Base-by-base conservation (phyloP, 495 filamentous ascomycete genomes). In the Lasiosphaeria ovina region DNA sequence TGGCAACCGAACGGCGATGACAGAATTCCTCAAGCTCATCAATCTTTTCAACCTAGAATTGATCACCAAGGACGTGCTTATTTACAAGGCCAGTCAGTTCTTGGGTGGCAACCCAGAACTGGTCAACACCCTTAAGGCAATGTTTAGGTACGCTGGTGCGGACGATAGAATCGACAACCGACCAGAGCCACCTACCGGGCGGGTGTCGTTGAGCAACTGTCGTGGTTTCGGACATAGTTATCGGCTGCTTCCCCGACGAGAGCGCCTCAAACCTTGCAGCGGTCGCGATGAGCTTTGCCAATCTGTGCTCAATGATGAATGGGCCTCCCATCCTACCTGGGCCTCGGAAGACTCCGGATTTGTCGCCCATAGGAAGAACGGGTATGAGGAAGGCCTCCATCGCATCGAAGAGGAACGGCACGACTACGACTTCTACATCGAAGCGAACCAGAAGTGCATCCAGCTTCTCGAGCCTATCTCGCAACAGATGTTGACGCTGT, bases 261-360 rank as follows among this genome's bases (percentile, higher is more conserved):
- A 97, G 72, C 85, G 90, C 5, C 83, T 91, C 45, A 91, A 93
- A 74, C 81, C 86, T 1, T 99, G 95, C 77, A 90, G 89, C 66
- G 95, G 95, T 16, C 88, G 95, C 42, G 95, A 99, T 70, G 90
- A 94, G 72, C 86, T 98, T 63, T 99, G 95, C 71, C 83, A 88
- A 57, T 81, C 84, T 49, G 94, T 98, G 1, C 81, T 99, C 49
- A 99, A 99, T 59, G 94, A 99, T 66, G 90, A 96, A 62, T 99
- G 95, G 95, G 94, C 93, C 2, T 97, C 93, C 51, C 94, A 98
- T 75, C 95, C 95, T 1, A 99, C 95, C 3, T 99, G 95, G 95
- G 95, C 93, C 1, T 97, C 93, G 1, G 95, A 99, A 74, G 95
- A 99, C 69, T 96, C 91, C 35, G 95, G 95, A 3, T 99, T 99